Evolutionary conservation across 331 rosid species (phyloP).

Genomic region (Pyrus hybrid): DNA sequence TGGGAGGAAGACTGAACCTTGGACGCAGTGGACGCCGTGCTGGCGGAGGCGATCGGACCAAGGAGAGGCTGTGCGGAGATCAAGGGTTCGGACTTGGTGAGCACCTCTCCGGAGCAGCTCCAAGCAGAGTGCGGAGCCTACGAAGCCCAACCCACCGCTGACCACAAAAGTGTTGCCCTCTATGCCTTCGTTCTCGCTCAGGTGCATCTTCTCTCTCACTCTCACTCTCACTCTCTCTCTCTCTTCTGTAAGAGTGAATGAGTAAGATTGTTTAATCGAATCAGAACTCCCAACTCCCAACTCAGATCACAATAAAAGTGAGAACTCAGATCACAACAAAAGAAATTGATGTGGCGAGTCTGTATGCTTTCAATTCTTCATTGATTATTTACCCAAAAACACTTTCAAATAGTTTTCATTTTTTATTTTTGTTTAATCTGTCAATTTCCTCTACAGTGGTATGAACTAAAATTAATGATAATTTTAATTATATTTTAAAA

Average conservation of each 20-base stretch:
- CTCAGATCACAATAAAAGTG: too few species aligned
- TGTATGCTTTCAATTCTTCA: neutral
- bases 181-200: constrained; percentile 85
- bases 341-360: neutral
- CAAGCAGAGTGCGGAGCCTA: constrained; percentile 81
- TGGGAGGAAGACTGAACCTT: constrained; percentile 32
- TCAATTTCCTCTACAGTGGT: too few species aligned
- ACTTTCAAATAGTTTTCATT: neutral
- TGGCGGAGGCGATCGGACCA: constrained; percentile 36
- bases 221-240: too few species aligned
- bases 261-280: too few species aligned
- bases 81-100: constrained; percentile 59
- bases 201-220: constrained; percentile 38
- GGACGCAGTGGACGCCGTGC: constrained; percentile 53
- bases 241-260: too few species aligned
- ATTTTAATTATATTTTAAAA: too few species aligned
- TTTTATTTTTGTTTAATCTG: too few species aligned
- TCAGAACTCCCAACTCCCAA: too few species aligned
- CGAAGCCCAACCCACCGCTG: constrained; percentile 76
- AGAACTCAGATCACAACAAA: neutral
- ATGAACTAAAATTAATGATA: too few species aligned
- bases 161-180: constrained; percentile 68
- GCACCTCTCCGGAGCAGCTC: constrained; percentile 86
- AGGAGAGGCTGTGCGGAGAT: constrained; percentile 57
- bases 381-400: neutral